Percentiles rank a stretch among this genome's conserved stretches.
These are phyloP conservation scores for Phytopythium kandeliae DNA, from an alignment of 352 stramenopile genomes.

Conservation along the genomic window DNA sequence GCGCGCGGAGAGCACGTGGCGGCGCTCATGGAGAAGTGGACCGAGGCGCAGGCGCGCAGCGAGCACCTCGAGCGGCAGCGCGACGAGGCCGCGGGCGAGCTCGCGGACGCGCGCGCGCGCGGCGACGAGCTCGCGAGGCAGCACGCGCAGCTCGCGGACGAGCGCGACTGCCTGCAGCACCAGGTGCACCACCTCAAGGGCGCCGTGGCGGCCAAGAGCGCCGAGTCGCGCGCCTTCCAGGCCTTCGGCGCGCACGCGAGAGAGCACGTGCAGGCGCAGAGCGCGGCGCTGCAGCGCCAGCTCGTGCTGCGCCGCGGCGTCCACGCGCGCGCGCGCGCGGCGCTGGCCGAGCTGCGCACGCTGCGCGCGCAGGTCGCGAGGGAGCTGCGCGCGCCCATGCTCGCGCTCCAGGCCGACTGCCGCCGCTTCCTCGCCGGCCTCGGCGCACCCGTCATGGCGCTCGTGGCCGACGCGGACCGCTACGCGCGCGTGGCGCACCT, in stretches of 20 bases:
- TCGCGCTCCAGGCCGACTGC: conserved; percentile 51
- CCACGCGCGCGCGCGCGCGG: conserved; percentile 33
- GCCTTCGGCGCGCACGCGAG: conserved; percentile 55
- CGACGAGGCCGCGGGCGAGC: conserved; percentile 4
- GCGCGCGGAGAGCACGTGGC: conserved; percentile 56
- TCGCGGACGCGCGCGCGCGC: conserved; percentile 42
- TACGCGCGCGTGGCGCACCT: conserved; percentile 43
- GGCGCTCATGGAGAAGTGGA: conserved; percentile 70
- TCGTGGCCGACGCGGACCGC: conserved; percentile 36
- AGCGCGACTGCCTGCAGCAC: conserved; percentile 59
- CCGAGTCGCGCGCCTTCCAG: conserved; percentile 68
- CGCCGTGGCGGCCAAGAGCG: conserved; percentile 56
- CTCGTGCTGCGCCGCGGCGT: conserved; percentile 47
- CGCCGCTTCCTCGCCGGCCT: conserved; percentile 39
- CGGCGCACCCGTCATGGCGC: conserved; percentile 39
- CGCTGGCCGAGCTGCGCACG: conserved; percentile 26
- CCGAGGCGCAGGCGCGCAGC: conserved; percentile 52
- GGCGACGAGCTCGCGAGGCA: conserved; percentile 37
- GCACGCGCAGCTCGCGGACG: conserved; percentile 36
- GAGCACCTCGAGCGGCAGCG: conserved; percentile 46
- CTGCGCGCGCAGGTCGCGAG: conserved; percentile 31
- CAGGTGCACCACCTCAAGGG: conserved; percentile 71
- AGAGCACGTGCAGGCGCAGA: conserved; percentile 55
- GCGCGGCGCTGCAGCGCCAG: conserved; percentile 46
- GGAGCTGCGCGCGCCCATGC: conserved; percentile 39